These are phyloP conservation scores for Rhodosporidiobolus odoratus DNA, from an alignment of 768 basidiomycete species.

Conservation along the genomic window DNA sequence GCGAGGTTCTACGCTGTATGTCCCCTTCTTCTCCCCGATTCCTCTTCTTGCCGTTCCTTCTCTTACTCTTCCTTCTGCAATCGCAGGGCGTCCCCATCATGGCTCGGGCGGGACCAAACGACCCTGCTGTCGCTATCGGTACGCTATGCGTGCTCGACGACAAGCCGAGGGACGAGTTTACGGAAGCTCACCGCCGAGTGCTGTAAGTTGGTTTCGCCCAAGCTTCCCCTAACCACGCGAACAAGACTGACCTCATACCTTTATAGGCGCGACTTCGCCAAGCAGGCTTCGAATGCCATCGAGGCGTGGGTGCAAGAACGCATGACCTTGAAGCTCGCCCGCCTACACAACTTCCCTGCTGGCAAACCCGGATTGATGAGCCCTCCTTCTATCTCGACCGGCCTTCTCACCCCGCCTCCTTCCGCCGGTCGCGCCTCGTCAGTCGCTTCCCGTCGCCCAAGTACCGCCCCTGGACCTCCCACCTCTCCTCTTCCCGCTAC, in stretches of 20 bases:
- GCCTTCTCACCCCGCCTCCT: slow-evolving; percentile 5
- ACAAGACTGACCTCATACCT: neutral
- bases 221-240: neutral
- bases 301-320: slow-evolving; percentile 36
- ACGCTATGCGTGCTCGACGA: slow-evolving; percentile 41
- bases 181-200: slow-evolving; percentile 34
- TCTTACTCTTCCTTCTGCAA: neutral
- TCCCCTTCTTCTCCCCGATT: neutral
- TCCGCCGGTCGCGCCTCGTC: neutral
- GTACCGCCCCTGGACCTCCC: neutral
- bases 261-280: slow-evolving; percentile 28
- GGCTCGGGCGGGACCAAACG: slow-evolving; percentile 30
- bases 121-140: slow-evolving; percentile 35
- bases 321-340: slow-evolving; percentile 28
- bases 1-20: slow-evolving; percentile 40
- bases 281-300: slow-evolving; percentile 39
- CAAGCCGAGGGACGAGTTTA: slow-evolving; percentile 32
- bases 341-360: slow-evolving; percentile 8
- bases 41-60: neutral
- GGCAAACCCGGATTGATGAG: neutral
- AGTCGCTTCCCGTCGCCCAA: neutral
- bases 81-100: slow-evolving; percentile 25
- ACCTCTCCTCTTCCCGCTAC: slow-evolving; percentile 8
- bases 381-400: neutral
- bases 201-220: slow-evolving; percentile 27